Percentiles rank a stretch among this genome's conserved stretches.
Evolutionary conservation across 2,329 filamentous ascomycete species (phyloP).

Genomic region (Verticillium albo-atrum): DNA sequence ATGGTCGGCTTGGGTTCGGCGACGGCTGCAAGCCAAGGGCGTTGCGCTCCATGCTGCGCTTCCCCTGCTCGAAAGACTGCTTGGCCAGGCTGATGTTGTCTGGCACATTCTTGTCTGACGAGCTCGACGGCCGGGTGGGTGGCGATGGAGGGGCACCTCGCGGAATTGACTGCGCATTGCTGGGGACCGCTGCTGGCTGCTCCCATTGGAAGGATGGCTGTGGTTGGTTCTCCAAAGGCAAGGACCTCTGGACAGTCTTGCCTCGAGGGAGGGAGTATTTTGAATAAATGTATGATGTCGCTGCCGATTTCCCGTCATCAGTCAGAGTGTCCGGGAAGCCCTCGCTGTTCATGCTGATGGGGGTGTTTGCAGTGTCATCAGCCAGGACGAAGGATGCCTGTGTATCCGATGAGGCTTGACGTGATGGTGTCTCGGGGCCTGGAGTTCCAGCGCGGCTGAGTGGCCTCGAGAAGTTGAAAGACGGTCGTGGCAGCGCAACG

Average conservation of each 20-base stretch:
- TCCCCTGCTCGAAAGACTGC: slow-evolving; percentile 46
- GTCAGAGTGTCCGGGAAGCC: slow-evolving; percentile 51
- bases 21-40: slow-evolving; percentile 36
- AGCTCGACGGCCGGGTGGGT: slow-evolving; percentile 56
- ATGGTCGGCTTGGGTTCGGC: slow-evolving; percentile 38
- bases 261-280: slow-evolving; percentile 82
- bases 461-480: slow-evolving; percentile 92
- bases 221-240: slow-evolving; percentile 49
- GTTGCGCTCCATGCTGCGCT: slow-evolving; percentile 40
- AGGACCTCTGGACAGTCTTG: slow-evolving; percentile 68
- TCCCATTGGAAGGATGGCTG: slow-evolving; percentile 60
- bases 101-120: slow-evolving; percentile 34
- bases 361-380: slow-evolving; percentile 64
- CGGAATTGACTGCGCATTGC: slow-evolving; percentile 37
- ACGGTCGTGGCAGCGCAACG: slow-evolving; percentile 61
- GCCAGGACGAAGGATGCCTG: slow-evolving; percentile 59
- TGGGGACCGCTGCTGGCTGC: slow-evolving; percentile 38
- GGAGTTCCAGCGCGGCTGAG: slow-evolving; percentile 69
- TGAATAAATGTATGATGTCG: slow-evolving; percentile 79
- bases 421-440: slow-evolving; percentile 50
- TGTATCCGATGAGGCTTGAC: slow-evolving; percentile 63
- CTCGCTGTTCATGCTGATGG: slow-evolving; percentile 69
- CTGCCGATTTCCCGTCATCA: slow-evolving; percentile 44
- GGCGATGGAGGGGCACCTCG: slow-evolving; percentile 55
- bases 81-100: slow-evolving; percentile 36